Conservation (phyloP, 2,329 filamentous ascomycete species). For the Pyricularia sp. region DNA sequence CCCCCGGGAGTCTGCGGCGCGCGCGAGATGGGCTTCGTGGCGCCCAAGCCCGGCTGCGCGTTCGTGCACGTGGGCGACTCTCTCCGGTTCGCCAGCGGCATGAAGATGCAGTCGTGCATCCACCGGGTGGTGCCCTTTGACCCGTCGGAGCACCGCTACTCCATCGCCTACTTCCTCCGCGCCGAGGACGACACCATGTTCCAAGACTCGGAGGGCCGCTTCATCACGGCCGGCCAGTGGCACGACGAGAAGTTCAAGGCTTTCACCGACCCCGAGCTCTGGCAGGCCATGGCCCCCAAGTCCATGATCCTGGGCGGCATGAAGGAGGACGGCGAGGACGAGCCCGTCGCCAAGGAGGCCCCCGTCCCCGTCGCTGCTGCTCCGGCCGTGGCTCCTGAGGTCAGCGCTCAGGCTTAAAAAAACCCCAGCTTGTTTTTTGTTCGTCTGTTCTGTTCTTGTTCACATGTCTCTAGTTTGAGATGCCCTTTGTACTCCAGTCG, state of each 20-base stretch:
- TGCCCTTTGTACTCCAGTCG: background rate
- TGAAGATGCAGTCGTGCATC: constrained; percentile 46
- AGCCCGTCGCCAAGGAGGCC: background rate
- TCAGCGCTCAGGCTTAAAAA: background rate
- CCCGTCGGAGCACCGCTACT: constrained; percentile 44
- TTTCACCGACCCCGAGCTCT: constrained; percentile 30
- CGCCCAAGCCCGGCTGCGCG: constrained; percentile 38
- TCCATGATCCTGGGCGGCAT: constrained; percentile 42
- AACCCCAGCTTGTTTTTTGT: background rate
- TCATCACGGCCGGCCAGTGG: constrained; percentile 43
- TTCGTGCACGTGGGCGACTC: constrained; percentile 52
- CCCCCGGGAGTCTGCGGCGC: constrained; percentile 30
- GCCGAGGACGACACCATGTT: constrained; percentile 48
- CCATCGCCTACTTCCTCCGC: constrained; percentile 48
- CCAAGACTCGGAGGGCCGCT: constrained; percentile 42
- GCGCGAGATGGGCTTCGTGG: constrained; percentile 42
- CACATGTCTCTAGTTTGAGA: background rate
- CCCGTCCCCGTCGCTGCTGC: background rate
- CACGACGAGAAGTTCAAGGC: constrained; percentile 46
- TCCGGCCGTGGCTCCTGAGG: background rate
- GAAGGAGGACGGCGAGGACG: constrained; percentile 29
- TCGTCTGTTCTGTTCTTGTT: background rate
- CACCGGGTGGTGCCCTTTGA: constrained; percentile 46
- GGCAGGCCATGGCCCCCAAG: constrained; percentile 36
- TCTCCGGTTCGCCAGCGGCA: constrained; percentile 42